These are phyloP conservation scores for Oehlia diaphana DNA, from an alignment of 192 early-diverging fungal species.

Conservation along the genomic window DNA sequence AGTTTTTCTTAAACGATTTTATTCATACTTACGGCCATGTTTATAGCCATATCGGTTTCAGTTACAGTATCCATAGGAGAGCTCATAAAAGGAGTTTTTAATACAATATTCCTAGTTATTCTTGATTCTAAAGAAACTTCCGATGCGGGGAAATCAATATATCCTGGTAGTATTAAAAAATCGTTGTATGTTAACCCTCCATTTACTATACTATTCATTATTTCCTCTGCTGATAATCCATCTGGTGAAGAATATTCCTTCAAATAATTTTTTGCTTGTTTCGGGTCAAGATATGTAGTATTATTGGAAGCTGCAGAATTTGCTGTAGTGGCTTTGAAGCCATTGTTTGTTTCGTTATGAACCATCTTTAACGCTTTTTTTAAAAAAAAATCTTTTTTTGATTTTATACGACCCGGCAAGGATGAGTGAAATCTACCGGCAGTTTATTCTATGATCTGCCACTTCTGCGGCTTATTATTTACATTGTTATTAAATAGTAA, in stretches of 20 bases:
- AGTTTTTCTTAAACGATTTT: background rate
- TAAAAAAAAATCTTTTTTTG: no score
- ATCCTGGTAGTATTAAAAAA: slow-evolving; percentile 95
- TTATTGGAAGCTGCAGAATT: background rate
- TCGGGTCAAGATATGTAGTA: slow-evolving; percentile 31
- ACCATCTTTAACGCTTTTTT: background rate
- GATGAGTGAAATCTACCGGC: no score
- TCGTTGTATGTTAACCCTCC: slow-evolving; percentile 99
- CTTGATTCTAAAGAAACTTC: slow-evolving; percentile 76
- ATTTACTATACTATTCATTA: slow-evolving; percentile 76
- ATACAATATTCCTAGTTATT: slow-evolving; percentile 86
- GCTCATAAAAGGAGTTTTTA: slow-evolving; percentile 93
- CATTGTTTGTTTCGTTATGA: background rate
- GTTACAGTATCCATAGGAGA: slow-evolving; percentile 99
- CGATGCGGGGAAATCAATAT: slow-evolving; percentile 89
- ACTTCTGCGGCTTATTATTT: no score
- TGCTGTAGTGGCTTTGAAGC: background rate
- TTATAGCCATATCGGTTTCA: slow-evolving; percentile 97
- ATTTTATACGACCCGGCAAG: no score
- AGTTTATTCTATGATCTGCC: no score
- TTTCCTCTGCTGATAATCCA: slow-evolving; percentile 80
- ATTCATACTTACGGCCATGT: slow-evolving; percentile 79
- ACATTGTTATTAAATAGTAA: no score
- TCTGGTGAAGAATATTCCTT: slow-evolving; percentile 53
- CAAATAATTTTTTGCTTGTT: slow-evolving; percentile 34